Evolutionary conservation across 192 early-diverging fungal genomes (phyloP).

Genomic region (Rhizoclosmatium globosum): DNA sequence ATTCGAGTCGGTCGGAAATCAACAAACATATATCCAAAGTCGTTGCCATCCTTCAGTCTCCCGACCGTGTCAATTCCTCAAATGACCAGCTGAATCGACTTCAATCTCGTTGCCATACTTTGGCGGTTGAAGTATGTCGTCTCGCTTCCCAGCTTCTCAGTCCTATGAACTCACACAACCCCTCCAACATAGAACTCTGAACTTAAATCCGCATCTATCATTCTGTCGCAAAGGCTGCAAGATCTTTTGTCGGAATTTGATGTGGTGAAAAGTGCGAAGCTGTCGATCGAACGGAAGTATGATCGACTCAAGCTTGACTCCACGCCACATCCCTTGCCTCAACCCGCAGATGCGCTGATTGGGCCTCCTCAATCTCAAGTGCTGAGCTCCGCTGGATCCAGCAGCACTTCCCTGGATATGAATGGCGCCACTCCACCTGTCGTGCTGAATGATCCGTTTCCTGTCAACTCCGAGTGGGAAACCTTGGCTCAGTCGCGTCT

Average conservation of each 20-base stretch:
- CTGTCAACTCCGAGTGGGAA: conserved; percentile 20
- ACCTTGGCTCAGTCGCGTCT: conserved; percentile 38
- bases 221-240: conserved; percentile 5
- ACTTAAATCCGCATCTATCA: conserved; percentile 5
- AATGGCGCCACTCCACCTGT: conserved; percentile 3
- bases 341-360: too few relatives aligned
- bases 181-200: conserved; percentile 33
- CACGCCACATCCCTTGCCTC: too few relatives aligned
- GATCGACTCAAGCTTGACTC: conserved; percentile 29
- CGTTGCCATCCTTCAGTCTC: neutral
- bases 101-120: conserved; percentile 28
- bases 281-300: conserved; percentile 34
- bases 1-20: conserved; percentile 18
- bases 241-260: conserved; percentile 35
- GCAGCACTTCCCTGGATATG: neutral
- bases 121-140: conserved; percentile 19
- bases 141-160: neutral
- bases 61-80: neutral
- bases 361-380: neutral
- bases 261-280: neutral
- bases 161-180: too few relatives aligned
- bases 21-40: conserved; percentile 2
- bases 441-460: too few relatives aligned
- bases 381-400: neutral
- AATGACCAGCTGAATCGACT: conserved; percentile 12